These are phyloP conservation scores for Colletotrichum sp. DNA, from an alignment of 2,329 filamentous ascomycete genomes.

Conservation along the genomic window DNA sequence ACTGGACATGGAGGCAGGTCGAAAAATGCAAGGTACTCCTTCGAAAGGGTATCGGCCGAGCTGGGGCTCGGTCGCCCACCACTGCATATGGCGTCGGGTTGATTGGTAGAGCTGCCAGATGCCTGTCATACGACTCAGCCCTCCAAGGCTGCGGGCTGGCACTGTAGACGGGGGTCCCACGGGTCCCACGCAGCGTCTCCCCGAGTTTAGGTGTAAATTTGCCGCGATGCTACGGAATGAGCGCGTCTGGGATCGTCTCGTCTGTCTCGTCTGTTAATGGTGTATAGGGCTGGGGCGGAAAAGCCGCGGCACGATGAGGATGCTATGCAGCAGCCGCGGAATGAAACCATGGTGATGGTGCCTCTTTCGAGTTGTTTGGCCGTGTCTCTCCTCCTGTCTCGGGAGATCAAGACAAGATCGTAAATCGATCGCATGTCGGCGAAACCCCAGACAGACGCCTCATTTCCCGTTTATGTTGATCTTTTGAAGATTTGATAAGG, in stretches of 20 bases:
- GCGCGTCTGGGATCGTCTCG: constrained; percentile 17
- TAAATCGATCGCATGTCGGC: constrained; percentile 14
- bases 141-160: constrained; percentile 13
- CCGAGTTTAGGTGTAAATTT: constrained; percentile 6
- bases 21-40: constrained; percentile 28
- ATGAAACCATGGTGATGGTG: constrained; percentile 7
- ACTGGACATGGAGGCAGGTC: constrained; percentile 12
- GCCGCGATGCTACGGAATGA: constrained; percentile 21
- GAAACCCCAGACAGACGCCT: constrained; percentile 13
- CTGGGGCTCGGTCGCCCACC: constrained; percentile 19
- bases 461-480: background rate
- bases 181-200: constrained; percentile 18
- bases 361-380: constrained; percentile 4
- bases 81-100: constrained; percentile 15
- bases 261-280: background rate
- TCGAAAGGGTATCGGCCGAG: constrained; percentile 16
- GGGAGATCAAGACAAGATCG: constrained; percentile 18
- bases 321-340: constrained; percentile 9
- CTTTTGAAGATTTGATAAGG: background rate
- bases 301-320: constrained; percentile 14
- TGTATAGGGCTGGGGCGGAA: background rate
- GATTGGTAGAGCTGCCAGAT: constrained; percentile 14
- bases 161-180: background rate
- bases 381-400: constrained; percentile 22
- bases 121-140: constrained; percentile 23